Conservation (phyloP, 2,329 filamentous ascomycete species). For the Lachnellula willkommii region DNA sequence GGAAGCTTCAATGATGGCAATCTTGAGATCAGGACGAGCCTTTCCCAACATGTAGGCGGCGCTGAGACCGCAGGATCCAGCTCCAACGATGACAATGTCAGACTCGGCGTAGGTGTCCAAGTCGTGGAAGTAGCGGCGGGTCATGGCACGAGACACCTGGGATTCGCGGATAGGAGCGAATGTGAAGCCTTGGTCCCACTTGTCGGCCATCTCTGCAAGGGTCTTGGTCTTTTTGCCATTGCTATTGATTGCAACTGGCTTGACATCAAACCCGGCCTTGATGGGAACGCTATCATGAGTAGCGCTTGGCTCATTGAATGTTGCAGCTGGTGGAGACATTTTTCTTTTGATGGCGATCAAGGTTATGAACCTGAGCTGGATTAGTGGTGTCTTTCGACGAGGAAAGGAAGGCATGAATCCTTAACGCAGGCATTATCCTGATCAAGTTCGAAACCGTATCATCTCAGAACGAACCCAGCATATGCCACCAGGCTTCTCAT, state of each 20-base stretch:
- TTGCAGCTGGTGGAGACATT: constrained; percentile 77
- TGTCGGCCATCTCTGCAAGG: constrained; percentile 61
- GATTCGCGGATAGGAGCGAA: constrained; percentile 87
- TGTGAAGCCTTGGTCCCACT: constrained; percentile 69
- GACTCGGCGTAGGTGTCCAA: constrained; percentile 85
- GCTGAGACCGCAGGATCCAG: constrained; percentile 80
- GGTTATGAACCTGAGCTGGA: constrained; percentile 36
- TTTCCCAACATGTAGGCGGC: constrained; percentile 80
- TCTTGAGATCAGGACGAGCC: constrained; percentile 81
- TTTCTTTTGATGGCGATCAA: constrained; percentile 35
- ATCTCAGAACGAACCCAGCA: constrained; percentile 61
- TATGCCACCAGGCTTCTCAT: constrained; percentile 22
- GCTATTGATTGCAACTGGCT: constrained; percentile 42
- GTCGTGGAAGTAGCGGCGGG: constrained; percentile 85
- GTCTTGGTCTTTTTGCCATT: constrained; percentile 36
- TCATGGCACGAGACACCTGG: constrained; percentile 91
- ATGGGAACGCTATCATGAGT: constrained; percentile 31
- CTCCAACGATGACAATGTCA: constrained; percentile 89
- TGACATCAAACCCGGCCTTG: constrained; percentile 43
- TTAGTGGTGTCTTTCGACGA: constrained; percentile 35
- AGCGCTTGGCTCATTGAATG: constrained; percentile 42
- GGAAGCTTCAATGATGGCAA: constrained; percentile 83
- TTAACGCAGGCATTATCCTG: constrained; percentile 99
- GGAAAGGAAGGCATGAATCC: constrained; percentile 77
- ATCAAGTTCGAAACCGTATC: constrained; percentile 92